phyloP scores from a whole-genome alignment of 176 grass and related monocot species.

The Carex pumila region DNA sequence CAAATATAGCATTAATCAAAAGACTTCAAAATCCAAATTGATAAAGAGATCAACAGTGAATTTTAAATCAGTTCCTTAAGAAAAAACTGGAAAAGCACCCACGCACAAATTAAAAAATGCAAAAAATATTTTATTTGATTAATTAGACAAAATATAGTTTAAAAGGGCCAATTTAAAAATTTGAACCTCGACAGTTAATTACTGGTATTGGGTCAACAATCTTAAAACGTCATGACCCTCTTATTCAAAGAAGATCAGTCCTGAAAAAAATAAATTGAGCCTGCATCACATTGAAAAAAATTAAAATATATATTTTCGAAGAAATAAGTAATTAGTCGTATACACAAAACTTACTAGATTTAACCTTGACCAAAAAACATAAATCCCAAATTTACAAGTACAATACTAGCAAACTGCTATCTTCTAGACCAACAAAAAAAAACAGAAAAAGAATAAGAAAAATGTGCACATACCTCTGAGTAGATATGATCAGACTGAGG shows the following conservation, averaged over 20 bases:
- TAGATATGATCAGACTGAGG: slow-evolving; percentile 55
- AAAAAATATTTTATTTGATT: neutral
- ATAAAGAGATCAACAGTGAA: neutral
- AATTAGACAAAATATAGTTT: neutral
- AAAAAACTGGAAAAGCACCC: neutral
- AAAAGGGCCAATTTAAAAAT: neutral
- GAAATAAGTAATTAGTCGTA: neutral
- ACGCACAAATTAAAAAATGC: neutral
- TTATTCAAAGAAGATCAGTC: neutral
- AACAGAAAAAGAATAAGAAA: neutral
- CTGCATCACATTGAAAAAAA: neutral
- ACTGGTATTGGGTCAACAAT: neutral
- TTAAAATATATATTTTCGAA: neutral
- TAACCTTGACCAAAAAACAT: neutral
- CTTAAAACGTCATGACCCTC: neutral
- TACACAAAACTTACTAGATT: neutral
- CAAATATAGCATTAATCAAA: neutral
- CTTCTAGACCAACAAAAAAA: neutral
- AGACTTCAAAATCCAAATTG: neutral
- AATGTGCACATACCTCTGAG: slow-evolving; percentile 40
- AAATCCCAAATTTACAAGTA: too few relatives aligned
- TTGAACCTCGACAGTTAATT: neutral
- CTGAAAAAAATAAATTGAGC: neutral
- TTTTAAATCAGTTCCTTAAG: neutral
- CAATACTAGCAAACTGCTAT: neutral